These are phyloP conservation scores for Diplodia intermedia DNA, from an alignment of 2,329 filamentous ascomycete genomes.

Conservation along the genomic window DNA sequence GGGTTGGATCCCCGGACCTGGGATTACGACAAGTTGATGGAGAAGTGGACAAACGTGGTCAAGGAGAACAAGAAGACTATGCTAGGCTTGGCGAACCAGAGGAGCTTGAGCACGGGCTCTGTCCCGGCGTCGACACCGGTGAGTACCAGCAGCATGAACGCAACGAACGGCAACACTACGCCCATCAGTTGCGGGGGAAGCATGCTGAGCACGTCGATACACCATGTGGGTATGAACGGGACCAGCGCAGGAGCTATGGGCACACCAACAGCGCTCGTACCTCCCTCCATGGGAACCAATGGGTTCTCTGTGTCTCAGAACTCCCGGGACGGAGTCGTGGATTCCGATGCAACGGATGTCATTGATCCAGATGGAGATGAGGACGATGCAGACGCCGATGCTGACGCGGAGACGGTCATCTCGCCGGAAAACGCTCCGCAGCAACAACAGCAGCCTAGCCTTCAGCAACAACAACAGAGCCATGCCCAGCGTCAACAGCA, in stretches of 20 bases:
- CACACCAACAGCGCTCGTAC: conserved; percentile 15
- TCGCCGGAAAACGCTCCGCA: conserved; percentile 20
- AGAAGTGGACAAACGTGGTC: conserved; percentile 49
- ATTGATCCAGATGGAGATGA: conserved; percentile 26
- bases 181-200: conserved; percentile 8
- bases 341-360: conserved; percentile 30
- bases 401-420: conserved; percentile 29
- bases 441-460: conserved; percentile 14
- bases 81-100: conserved; percentile 46
- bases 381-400: conserved; percentile 31
- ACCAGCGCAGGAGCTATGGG: conserved; percentile 13
- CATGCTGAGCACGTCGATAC: conserved; percentile 9
- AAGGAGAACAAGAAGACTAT: conserved; percentile 42
- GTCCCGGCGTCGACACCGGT: conserved; percentile 13
- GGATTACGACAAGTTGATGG: conserved; percentile 51
- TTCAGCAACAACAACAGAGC: conserved; percentile 21
- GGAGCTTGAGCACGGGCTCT: conserved; percentile 38
- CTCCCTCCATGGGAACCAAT: not conserved
- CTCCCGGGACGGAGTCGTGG: conserved; percentile 21
- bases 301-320: conserved; percentile 17
- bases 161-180: conserved; percentile 8
- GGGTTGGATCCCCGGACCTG: conserved; percentile 48
- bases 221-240: conserved; percentile 19
- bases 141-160: not conserved
- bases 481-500: conserved; percentile 29